phyloP scores from a whole-genome alignment of 768 basidiomycete genomes.

The Trametes elegans region DNA sequence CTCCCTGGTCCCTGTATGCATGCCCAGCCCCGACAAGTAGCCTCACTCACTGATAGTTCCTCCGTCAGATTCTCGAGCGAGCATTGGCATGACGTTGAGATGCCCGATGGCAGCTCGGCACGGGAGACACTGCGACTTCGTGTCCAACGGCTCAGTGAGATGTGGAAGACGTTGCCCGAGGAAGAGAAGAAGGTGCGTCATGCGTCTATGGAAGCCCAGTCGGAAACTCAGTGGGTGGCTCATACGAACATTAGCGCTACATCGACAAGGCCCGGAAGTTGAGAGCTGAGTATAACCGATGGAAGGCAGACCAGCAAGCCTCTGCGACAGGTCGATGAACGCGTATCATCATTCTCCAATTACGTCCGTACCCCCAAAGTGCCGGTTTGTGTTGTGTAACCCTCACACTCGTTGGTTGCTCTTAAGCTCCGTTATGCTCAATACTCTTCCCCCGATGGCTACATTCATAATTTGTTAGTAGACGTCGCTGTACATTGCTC shows the following conservation, averaged over 20 bases:
- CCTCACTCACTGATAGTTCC: background rate
- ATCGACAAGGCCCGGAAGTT: background rate
- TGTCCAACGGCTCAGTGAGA: background rate
- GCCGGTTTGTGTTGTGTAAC: too few relatives aligned
- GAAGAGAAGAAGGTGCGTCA: conserved; percentile 15
- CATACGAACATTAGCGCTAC: too few relatives aligned
- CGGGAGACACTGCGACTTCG: background rate
- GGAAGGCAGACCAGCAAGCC: too few relatives aligned
- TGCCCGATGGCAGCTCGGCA: background rate
- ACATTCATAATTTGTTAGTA: background rate
- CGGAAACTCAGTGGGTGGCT: too few relatives aligned
- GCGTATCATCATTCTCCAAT: too few relatives aligned
- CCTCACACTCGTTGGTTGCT: too few relatives aligned
- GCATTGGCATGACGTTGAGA: background rate
- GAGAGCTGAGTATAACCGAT: background rate
- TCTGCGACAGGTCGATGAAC: too few relatives aligned
- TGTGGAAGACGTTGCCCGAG: background rate
- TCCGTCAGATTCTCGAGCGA: background rate
- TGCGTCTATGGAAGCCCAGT: background rate
- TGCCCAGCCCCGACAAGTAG: background rate
- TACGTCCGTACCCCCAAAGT: too few relatives aligned
- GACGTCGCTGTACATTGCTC: background rate
- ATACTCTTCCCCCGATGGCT: background rate
- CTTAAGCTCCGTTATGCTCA: background rate
- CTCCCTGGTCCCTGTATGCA: background rate